These are phyloP conservation scores for Glomus cerebriforme DNA, from an alignment of 192 early-diverging fungal genomes.

Conservation along the genomic window DNA sequence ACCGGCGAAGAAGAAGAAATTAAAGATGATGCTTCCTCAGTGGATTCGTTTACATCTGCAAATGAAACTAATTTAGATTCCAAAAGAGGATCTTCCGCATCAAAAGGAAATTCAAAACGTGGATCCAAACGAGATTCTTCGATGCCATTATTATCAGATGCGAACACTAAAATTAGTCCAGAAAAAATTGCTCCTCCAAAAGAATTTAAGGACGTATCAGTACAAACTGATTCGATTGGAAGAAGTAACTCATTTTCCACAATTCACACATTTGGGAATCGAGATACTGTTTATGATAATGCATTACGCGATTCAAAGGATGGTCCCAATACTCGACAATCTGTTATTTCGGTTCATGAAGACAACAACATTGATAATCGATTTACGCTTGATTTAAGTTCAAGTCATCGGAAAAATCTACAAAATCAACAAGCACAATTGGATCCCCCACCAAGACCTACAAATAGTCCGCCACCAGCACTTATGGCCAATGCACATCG, in stretches of 20 bases:
- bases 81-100: constrained; percentile 11
- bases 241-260: constrained; percentile 18
- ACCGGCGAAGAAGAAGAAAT: background rate
- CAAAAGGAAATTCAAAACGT: background rate
- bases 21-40: constrained; percentile 24
- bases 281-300: background rate
- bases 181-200: background rate
- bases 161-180: background rate
- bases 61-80: constrained; percentile 10
- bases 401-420: background rate
- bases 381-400: constrained; percentile 28
- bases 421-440: background rate
- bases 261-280: background rate
- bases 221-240: constrained; percentile 1
- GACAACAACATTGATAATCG: constrained; percentile 23
- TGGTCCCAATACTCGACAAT: background rate
- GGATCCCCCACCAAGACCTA: constrained; percentile 8
- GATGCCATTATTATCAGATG: background rate
- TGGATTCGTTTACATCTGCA: background rate
- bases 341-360: background rate
- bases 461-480: constrained; percentile 3
- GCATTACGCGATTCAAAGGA: background rate
- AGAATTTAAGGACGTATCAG: background rate
- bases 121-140: background rate
- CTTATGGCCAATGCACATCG: background rate